Base-by-base conservation (phyloP, 2,329 filamentous ascomycete genomes). In the Endocalyx cinctus region DNA sequence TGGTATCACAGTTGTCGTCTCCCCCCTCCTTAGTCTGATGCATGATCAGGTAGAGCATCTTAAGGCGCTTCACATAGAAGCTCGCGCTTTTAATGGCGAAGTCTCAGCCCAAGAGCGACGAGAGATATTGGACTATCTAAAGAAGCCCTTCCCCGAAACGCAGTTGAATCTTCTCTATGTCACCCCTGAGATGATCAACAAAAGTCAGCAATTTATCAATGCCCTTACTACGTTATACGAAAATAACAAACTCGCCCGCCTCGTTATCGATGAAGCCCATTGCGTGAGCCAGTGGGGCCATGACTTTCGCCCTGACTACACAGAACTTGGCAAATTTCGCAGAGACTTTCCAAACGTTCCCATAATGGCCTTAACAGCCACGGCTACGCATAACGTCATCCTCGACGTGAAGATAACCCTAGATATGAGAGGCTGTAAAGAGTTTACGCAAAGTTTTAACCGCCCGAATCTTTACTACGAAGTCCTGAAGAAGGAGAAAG, bases 271-370 rank as follows among this genome's bases (percentile, higher is more conserved):
- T 48, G 94, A 98, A 63, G 92, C 92, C n/a, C 92, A 98, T 58
- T 98, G 92, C 59, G 90, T 98, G 17, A 97, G 92, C 59, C 89
- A 98, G 67, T 98, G 92, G 92, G 92, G 92, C 1, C 92, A 98
- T 49, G 92, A 98, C 58, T 98, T 98, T 56, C 79, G 94, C 28
- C 90, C 89, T 1, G 90, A 97, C 56, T 98, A 98, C 66, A 95
- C 95, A 59, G 75, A 77, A 18, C 69, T 98, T 4, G 87, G 89
- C 17, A 72, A 79, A 38, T 67, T 96, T 27, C 77, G 90, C 30
- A 59, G 66, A 25, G 77, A 74, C 33, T 90, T 90, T 48, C 79
- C 82, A 1, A 75, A 77, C 2, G 85, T 97, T 4, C 92, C 92
- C 1, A 73, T 97, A 25, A 95, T 98, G 77, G 92, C 92, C 4